Base-by-base conservation (phyloP, 2,329 filamentous ascomycete genomes). In the Erysiphe pulchra region DNA sequence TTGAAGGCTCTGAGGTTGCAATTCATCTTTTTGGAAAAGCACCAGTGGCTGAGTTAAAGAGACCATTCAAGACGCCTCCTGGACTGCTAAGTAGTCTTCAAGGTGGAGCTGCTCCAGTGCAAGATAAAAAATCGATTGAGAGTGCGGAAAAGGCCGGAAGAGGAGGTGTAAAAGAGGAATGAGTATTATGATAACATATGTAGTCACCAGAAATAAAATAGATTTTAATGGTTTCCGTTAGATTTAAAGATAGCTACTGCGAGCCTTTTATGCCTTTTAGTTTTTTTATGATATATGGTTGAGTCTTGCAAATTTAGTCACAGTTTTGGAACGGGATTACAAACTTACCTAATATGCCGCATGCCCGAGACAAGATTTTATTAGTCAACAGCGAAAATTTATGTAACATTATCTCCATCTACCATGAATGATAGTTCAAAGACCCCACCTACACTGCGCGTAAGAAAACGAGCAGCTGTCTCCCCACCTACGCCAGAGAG, bases 1-100 rank as follows among this genome's bases (percentile, higher is more conserved):
- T 98, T 63, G 90, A 98, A 71, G 73, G 79, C 66, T 95, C 94
- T 71, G 69, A 94, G 56, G 74, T 90, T 70, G 94, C 95, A 75
- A 87, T 98, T 59, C 81, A 95, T 66, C 55, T 98, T 52, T 80
- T 86, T 52, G 86, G 86, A 57, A 69, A 90, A 63, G 75, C 87
- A 36, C 87, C 90, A 37, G 73, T 69, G 47, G 90, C 87, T 46
- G 90, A 98, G 52, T 73, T 98, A 55, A 90, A 92, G 74, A 74
- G 90, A 50, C 90, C 90, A 51, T 98, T 92, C 79, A 98, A 95
- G 77, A 71, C 76, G 44, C 64, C 71, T 49, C 78, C 72, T 50
- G 85, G 86, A 45, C 72, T 95, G 61, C 85, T 92, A 80, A 75
- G 74, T 54, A 75, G 77, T 50, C 73, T 86, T 62, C 72, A 78